Conservation (phyloP, 2,329 filamentous ascomycete genomes). For the Penicillium hordei region DNA sequence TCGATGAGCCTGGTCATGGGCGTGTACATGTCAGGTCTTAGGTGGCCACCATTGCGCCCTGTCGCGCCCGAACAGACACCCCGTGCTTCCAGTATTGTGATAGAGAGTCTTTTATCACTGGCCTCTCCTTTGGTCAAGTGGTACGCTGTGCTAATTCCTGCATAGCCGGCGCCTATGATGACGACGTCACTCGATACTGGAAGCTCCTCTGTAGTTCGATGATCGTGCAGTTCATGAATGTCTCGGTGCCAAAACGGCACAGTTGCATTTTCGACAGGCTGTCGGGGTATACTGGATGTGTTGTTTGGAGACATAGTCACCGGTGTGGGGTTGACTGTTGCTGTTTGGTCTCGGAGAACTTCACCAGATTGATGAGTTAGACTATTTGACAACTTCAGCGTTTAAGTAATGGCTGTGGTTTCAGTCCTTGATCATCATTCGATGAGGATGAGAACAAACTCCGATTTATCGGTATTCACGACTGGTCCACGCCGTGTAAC, state of each 20-base stretch:
- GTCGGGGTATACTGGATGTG: neutral
- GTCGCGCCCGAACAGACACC: slow-evolving; percentile 47
- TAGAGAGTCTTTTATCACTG: slow-evolving; percentile 22
- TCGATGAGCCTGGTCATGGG: slow-evolving; percentile 40
- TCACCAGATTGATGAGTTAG: neutral
- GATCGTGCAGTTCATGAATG: slow-evolving; percentile 41
- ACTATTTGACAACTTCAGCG: neutral
- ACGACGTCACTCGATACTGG: slow-evolving; percentile 47
- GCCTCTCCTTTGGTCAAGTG: slow-evolving; percentile 38
- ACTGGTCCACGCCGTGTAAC: neutral
- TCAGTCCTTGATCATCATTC: neutral
- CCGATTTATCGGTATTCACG: neutral
- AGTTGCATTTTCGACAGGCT: neutral
- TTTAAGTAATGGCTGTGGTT: neutral
- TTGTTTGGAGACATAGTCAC: neutral
- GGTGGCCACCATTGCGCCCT: slow-evolving; percentile 48
- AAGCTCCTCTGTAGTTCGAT: slow-evolving; percentile 42
- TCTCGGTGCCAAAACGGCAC: slow-evolving; percentile 40
- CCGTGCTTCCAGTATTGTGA: slow-evolving; percentile 45
- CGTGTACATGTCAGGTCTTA: slow-evolving; percentile 46
- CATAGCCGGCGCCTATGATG: slow-evolving; percentile 51
- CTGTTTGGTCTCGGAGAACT: neutral
- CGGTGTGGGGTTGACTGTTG: neutral
- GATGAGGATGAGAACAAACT: neutral
- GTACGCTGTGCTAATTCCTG: slow-evolving; percentile 48